phyloP scores from a whole-genome alignment of 2,329 filamentous ascomycete species.

The Fusarium longipes region DNA sequence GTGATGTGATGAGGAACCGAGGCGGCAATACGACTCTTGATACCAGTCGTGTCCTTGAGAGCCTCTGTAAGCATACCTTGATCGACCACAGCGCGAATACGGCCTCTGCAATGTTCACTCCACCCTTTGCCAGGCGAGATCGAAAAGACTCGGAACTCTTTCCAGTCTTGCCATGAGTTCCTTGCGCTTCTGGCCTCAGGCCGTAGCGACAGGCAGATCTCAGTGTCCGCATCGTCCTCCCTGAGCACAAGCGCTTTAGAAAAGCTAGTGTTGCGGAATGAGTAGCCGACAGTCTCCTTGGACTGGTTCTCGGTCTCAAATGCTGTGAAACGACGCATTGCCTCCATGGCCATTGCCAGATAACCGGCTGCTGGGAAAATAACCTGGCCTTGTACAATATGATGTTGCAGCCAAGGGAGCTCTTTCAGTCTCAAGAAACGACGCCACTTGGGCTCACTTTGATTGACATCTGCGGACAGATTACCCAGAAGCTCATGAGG shows the following conservation, averaged over 20 bases:
- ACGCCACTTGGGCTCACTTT: not conserved
- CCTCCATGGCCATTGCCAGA: constrained; percentile 5
- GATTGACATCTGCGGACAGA: not conserved
- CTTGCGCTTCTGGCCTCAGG: constrained; percentile 3
- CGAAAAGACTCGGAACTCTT: constrained; percentile 13
- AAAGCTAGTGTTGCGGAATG: constrained; percentile 1
- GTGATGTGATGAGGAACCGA: constrained; percentile 10
- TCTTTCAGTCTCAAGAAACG: constrained; percentile 1
- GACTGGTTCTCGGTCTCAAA: not conserved
- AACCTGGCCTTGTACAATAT: not conserved
- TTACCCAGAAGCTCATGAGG: constrained; percentile 6
- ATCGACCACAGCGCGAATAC: not conserved
- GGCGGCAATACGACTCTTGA: not conserved
- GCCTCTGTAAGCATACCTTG: not conserved
- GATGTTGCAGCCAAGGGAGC: constrained; percentile 2
- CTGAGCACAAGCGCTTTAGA: constrained; percentile 10
- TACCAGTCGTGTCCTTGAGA: constrained; percentile 1
- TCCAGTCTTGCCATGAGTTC: constrained; percentile 10
- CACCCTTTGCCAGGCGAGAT: constrained; percentile 1
- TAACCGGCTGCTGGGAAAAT: constrained; percentile 8
- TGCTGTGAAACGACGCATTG: not conserved
- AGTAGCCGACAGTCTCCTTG: not conserved
- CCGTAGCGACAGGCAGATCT: constrained; percentile 8
- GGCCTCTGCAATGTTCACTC: constrained; percentile 5
- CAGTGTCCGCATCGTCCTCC: not conserved